Evolutionary conservation across 2,329 filamentous ascomycete genomes (phyloP).

Genomic region (Aspergillus chevalieri): DNA sequence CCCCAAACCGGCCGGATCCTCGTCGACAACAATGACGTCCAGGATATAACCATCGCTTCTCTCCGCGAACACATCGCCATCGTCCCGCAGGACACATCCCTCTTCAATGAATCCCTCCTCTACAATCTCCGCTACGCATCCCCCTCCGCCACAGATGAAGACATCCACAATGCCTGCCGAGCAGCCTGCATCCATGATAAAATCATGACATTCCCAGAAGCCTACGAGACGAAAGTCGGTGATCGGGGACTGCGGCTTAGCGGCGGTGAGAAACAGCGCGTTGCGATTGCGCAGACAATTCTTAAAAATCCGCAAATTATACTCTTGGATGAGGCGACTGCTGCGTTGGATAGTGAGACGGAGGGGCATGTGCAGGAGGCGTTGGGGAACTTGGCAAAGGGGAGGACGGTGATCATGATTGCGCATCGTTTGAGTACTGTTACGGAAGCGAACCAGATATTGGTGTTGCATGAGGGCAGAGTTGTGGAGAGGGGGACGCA

Average conservation of each 20-base stretch:
- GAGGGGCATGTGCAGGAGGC: slow-evolving; percentile 90
- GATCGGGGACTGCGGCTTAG: slow-evolving; percentile 81
- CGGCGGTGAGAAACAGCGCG: slow-evolving; percentile 87
- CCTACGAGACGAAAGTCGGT: slow-evolving; percentile 83
- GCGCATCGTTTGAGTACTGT: slow-evolving; percentile 84
- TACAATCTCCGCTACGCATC: slow-evolving; percentile 92
- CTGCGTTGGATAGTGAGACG: slow-evolving; percentile 83
- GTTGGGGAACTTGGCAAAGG: slow-evolving; percentile 71
- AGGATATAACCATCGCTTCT: slow-evolving; percentile 87
- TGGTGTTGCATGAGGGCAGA: slow-evolving; percentile 67
- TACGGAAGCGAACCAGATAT: slow-evolving; percentile 76
- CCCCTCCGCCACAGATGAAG: slow-evolving; percentile 69
- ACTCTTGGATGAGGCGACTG: slow-evolving; percentile 87
- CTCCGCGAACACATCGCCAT: slow-evolving; percentile 86
- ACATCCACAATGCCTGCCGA: slow-evolving; percentile 73
- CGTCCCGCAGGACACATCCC: slow-evolving; percentile 89
- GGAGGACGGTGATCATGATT: slow-evolving; percentile 90
- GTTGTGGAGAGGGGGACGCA: slow-evolving; percentile 76
- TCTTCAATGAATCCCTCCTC: slow-evolving; percentile 93
- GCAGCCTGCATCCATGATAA: slow-evolving; percentile 90
- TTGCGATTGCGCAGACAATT: slow-evolving; percentile 88
- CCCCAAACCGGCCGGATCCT: slow-evolving; percentile 70
- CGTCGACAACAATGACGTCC: slow-evolving; percentile 77
- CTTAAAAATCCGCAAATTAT: slow-evolving; percentile 88
- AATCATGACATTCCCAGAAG: slow-evolving; percentile 80